Base-by-base conservation (phyloP, 2,329 filamentous ascomycete species). In the Domatiomyces globalis region DNA sequence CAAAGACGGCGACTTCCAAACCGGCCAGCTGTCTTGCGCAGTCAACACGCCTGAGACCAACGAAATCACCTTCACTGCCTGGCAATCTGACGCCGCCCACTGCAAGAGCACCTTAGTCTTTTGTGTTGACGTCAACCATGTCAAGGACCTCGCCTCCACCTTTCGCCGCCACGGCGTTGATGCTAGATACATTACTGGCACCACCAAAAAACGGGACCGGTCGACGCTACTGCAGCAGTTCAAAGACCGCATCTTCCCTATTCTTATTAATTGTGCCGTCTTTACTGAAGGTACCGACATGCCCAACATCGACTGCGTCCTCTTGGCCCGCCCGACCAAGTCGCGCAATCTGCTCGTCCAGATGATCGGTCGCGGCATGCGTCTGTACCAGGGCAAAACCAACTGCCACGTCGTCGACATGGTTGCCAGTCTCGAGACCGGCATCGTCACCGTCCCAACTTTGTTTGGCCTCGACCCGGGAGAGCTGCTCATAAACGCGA, bases 251-350 rank as follows among this genome's bases (percentile, higher is more conserved):
- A 78, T 88, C 44, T 96, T 86, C 56, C 87, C 87, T 0, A 87
- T 98, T 1, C 75, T 98, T 12, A 71, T 98, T 49, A 98, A 98
- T 65, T 96, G 92, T 63, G 89, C 89, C 7, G 85, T 98, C 43
- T 96, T 95, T 63, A 96, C 90, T 0, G 92, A 98, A 70, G 92
- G 92, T 1, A 98, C 92, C 0, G 92, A 98, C 63, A 95, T 98
- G 29, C 92, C 94, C 5, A 95, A 94, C 64, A 86, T 98, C 58
- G 92, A 98, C 69, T 96, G 92, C 63, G 79, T 98, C 20, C 65
- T 98, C 7, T 75, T 98, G 7, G 88, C 85, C 2, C 75, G 92
- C 20, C 92, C 92, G 0, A 98, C 92, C 1, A 82, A 83, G 59
- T 96, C 92, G 15, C 81, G 85, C n/a, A 96, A 95, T 60, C 72